phyloP scores from a whole-genome alignment of 139 green algal species.

The Zygnema cylindricum region DNA sequence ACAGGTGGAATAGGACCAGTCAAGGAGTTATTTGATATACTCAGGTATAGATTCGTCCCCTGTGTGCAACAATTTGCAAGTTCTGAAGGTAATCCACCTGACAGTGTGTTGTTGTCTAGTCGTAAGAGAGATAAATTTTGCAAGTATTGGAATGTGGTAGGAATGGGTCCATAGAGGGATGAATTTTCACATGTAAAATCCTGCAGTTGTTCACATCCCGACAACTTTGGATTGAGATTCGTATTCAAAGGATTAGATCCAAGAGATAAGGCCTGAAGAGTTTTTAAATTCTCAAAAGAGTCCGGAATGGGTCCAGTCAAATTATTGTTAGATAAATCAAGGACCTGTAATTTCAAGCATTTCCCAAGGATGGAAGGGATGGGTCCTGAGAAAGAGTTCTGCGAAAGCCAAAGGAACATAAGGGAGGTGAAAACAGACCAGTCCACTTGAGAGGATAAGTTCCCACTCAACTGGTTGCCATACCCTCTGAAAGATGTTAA shows the following conservation, averaged over 20 bases:
- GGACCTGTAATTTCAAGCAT: not conserved
- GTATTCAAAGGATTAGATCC: not conserved
- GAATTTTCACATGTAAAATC: not conserved
- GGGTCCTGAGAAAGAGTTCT: conserved; percentile 14
- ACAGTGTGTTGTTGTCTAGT: conserved; percentile 21
- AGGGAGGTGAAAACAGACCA: too few relatives aligned
- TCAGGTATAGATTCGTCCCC: too few relatives aligned
- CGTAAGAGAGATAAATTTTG: too few relatives aligned
- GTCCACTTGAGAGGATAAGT: too few relatives aligned
- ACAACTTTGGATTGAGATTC: too few relatives aligned
- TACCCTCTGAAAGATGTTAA: too few relatives aligned
- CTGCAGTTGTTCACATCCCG: not conserved
- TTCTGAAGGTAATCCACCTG: conserved; percentile 17
- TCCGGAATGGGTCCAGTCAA: conserved; percentile 10
- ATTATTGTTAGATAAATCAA: not conserved
- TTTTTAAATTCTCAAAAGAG: not conserved
- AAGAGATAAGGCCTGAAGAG: not conserved
- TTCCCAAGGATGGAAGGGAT: conserved; percentile 6
- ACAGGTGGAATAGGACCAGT: not conserved
- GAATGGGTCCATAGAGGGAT: not conserved
- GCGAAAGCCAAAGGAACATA: too few relatives aligned
- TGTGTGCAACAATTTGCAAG: too few relatives aligned
- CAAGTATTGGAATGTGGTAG: not conserved
- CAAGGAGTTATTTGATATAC: conserved; percentile 2
- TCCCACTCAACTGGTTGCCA: too few relatives aligned